Conservation (phyloP, 805 yeast genomes). For the Saturnispora kantuleensis region DNA sequence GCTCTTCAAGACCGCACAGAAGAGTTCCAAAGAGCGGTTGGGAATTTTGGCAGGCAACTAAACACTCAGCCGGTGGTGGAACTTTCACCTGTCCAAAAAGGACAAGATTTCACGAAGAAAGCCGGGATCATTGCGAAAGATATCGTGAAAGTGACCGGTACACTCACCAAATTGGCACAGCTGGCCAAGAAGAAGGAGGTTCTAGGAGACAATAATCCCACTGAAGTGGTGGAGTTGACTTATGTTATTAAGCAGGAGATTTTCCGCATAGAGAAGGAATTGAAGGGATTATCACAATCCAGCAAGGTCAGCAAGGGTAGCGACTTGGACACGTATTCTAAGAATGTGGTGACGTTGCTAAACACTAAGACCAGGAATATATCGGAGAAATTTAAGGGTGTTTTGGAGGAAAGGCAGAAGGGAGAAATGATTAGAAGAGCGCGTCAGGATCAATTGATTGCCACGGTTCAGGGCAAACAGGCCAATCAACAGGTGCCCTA, state of each 20-base stretch:
- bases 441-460: conserved; percentile 76
- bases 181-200: conserved; percentile 84
- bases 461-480: conserved; percentile 22
- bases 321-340: conserved; percentile 67
- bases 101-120: conserved; percentile 51
- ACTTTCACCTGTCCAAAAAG: conserved; percentile 19
- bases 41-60: conserved; percentile 49
- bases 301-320: background rate
- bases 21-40: conserved; percentile 88
- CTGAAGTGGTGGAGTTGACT: conserved; percentile 87
- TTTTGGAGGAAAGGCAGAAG: conserved; percentile 78
- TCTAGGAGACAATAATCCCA: conserved; percentile 80
- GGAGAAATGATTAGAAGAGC: conserved; percentile 71
- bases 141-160: conserved; percentile 73
- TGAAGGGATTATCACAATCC: conserved; percentile 44
- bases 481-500: conserved; percentile 17
- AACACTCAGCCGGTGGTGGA: conserved; percentile 1
- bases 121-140: conserved; percentile 85
- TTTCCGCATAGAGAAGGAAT: conserved; percentile 63
- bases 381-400: conserved; percentile 83
- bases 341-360: conserved; percentile 76
- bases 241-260: conserved; percentile 81
- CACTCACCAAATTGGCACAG: conserved; percentile 66
- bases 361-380: conserved; percentile 88
- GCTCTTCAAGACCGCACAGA: conserved; percentile 71